Base-by-base conservation (phyloP, 2,329 filamentous ascomycete species). In the Rachicladosporium sp. region DNA sequence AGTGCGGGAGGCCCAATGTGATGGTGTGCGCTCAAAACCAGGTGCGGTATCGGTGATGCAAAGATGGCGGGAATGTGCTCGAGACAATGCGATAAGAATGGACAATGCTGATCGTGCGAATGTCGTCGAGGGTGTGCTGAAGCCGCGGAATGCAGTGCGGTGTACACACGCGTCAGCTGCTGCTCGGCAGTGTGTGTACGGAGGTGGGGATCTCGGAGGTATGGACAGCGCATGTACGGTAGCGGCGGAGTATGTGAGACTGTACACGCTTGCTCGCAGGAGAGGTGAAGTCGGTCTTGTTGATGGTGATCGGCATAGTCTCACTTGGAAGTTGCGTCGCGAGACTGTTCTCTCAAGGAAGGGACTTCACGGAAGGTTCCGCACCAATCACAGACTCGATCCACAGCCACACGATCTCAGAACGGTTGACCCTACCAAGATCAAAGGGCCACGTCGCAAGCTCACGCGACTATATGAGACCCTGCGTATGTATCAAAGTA, bases 81-180 rank as follows among this genome's bases (percentile, higher is more conserved):
- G 29, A 36, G 37, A 43, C 42, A 41, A 40, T 40, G 37, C 42
- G 42, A 43, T 43, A 40, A 43, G 37, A 35, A 43, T 43, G 38
- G 27, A 32, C 12, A 23, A 32, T 36, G 33, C 31, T 36, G 29
- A 30, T 37, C 31, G 33, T 36, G 37, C 35, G 32, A 33, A 30
- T 10, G 31, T 19, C 15, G 15, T 19, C 15, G 31, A 32, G 31
- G 35, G 31, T 23, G 31, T 23, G 13, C 29, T 10, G 15, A 31
- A 21, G 13, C 31, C 31, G 38, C 37, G 42, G 42, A 43, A 43
- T 43, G 42, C 42, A 31, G 37, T 23, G 29, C 35, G 30, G 31
- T 29, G 27, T 19, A 43, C 23, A 43, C 41, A 41, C 42, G 42
- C 42, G 42, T 41, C 38, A 35, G 29, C 29, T 15, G 37, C 21